These are phyloP conservation scores for Tilletia indica DNA, from an alignment of 1,284 basidiomycete species.

Conservation along the genomic window DNA sequence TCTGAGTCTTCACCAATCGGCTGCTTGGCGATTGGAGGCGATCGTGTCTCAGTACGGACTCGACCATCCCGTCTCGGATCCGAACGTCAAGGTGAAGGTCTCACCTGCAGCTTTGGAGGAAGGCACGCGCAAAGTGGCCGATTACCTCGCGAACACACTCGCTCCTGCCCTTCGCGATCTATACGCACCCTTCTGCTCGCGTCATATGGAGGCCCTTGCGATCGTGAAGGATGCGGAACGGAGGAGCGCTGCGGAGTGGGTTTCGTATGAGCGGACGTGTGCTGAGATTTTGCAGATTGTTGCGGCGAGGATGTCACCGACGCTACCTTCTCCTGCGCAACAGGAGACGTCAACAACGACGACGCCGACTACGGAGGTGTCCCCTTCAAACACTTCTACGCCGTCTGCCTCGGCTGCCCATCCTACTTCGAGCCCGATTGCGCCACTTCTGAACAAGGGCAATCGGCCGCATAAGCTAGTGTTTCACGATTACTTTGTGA, in stretches of 20 bases:
- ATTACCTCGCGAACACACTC: constrained; percentile 38
- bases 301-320: constrained; percentile 8
- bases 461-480: constrained; percentile 26
- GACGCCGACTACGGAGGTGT: not conserved
- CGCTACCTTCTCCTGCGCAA: not conserved
- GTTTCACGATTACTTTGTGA: constrained; percentile 54
- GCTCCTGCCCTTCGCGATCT: constrained; percentile 26
- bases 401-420: not conserved
- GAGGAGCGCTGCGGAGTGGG: constrained; percentile 46
- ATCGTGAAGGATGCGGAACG: constrained; percentile 49
- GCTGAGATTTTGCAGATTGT: constrained; percentile 34
- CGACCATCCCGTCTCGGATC: constrained; percentile 9
- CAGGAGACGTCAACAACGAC: not conserved
- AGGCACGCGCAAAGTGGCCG: constrained; percentile 11
- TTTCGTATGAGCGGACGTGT: constrained; percentile 45
- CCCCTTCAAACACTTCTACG: too few species aligned
- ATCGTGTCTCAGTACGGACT: constrained; percentile 40
- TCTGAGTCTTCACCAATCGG: constrained; percentile 39
- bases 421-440: constrained; percentile 1
- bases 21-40: constrained; percentile 37
- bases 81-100: constrained; percentile 11
- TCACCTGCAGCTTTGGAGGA: not conserved
- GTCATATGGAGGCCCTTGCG: constrained; percentile 50
- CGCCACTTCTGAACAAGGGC: not conserved
- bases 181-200: constrained; percentile 51